A percentile compares a stretch with the other conserved stretches of the same genome.
Evolutionary conservation across 495 filamentous ascomycete species (phyloP).

Genomic region (Aspergillus asperescens): DNA sequence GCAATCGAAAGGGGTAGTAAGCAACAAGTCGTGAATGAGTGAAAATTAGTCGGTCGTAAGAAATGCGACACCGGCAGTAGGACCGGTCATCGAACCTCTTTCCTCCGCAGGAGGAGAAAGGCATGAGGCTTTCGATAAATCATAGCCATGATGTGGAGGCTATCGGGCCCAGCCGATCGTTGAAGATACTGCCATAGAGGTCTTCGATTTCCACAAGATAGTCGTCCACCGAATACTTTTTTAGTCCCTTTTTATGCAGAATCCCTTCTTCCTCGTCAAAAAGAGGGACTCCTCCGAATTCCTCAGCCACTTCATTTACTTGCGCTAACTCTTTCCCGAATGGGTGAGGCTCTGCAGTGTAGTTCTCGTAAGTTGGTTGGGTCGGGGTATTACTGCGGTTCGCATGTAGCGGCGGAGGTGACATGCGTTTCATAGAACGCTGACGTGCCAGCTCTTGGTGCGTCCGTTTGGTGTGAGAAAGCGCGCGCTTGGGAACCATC

Average conservation of each 20-base stretch:
- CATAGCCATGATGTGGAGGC: conserved; percentile 40
- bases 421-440: conserved; percentile 54
- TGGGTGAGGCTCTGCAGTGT: conserved; percentile 43
- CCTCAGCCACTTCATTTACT: conserved; percentile 70
- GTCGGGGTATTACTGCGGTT: conserved; percentile 32
- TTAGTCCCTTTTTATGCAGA: conserved; percentile 59
- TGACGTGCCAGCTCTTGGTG: conserved; percentile 63
- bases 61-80: background rate
- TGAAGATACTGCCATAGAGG: conserved; percentile 52
- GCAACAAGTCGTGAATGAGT: conserved; percentile 17
- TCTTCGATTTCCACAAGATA: conserved; percentile 78
- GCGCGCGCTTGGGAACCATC: conserved; percentile 64
- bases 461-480: conserved; percentile 79
- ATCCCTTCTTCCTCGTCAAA: conserved; percentile 68
- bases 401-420: conserved; percentile 36
- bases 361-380: conserved; percentile 40
- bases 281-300: conserved; percentile 62
- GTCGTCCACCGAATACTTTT: conserved; percentile 72
- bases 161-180: conserved; percentile 41
- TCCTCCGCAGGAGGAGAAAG: background rate
- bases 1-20: conserved; percentile 3
- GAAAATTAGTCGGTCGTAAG: conserved; percentile 26
- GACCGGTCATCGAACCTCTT: conserved; percentile 23
- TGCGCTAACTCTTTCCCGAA: conserved; percentile 49
- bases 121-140: conserved; percentile 8